Conservation (phyloP, 1,139 yeast species). For the Zygosaccharomyces pseudobailii region DNA sequence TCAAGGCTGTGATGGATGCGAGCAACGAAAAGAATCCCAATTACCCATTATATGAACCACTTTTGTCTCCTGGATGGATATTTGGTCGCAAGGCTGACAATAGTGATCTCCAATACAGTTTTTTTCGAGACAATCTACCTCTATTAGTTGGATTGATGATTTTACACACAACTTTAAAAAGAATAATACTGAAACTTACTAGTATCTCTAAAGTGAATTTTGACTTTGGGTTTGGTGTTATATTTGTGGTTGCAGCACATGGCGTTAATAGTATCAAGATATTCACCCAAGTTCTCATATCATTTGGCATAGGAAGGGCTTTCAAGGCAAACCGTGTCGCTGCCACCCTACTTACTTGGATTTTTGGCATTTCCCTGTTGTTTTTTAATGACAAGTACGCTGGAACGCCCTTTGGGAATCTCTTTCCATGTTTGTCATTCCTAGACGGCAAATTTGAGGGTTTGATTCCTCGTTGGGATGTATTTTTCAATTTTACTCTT, state of each 20-base stretch:
- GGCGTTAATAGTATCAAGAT: slow-evolving; percentile 70
- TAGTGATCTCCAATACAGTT: slow-evolving; percentile 83
- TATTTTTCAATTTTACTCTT: slow-evolving; percentile 83
- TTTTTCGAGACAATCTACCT: slow-evolving; percentile 76
- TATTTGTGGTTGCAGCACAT: slow-evolving; percentile 68
- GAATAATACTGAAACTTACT: slow-evolving; percentile 23
- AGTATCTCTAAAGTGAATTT: slow-evolving; percentile 45
- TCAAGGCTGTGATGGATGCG: slow-evolving; percentile 75
- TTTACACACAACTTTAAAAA: slow-evolving; percentile 52
- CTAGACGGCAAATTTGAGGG: slow-evolving; percentile 65
- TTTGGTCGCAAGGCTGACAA: slow-evolving; percentile 81
- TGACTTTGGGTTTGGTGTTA: slow-evolving; percentile 67
- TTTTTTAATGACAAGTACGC: slow-evolving; percentile 72
- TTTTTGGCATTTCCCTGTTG: slow-evolving; percentile 67
- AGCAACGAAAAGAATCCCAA: slow-evolving; percentile 76
- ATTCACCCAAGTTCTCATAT: slow-evolving; percentile 49
- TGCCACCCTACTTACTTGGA: slow-evolving; percentile 56
- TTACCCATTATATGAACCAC: slow-evolving; percentile 55
- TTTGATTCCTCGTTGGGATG: slow-evolving; percentile 88
- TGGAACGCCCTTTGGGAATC: slow-evolving; percentile 45
- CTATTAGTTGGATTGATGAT: slow-evolving; percentile 51
- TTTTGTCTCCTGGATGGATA: slow-evolving; percentile 69
- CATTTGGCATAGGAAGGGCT: slow-evolving; percentile 50
- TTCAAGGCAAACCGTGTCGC: slow-evolving; percentile 26
- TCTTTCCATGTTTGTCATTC: slow-evolving; percentile 38